Conservation (phyloP, 495 filamentous ascomycete species). For the Penicillium bialowiezense region DNA sequence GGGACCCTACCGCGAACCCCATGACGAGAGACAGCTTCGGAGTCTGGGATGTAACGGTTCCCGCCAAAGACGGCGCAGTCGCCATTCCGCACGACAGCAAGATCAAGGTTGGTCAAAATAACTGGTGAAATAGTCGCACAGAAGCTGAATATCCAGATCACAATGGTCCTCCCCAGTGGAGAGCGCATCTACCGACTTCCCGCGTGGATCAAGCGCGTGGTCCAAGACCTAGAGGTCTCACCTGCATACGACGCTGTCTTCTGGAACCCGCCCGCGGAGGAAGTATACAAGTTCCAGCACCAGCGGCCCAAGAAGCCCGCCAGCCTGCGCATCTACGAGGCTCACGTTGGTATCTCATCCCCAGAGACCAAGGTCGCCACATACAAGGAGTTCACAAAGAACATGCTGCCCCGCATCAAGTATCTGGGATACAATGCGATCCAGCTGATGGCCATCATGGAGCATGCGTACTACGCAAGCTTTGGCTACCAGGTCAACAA, state of each 20-base stretch:
- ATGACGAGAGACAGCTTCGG: conserved; percentile 86
- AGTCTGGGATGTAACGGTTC: conserved; percentile 81
- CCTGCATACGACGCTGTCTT: conserved; percentile 92
- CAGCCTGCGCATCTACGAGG: conserved; percentile 91
- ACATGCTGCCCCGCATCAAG: conserved; percentile 88
- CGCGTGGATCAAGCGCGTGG: conserved; percentile 95
- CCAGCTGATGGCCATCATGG: conserved; percentile 98
- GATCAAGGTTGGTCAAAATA: conserved; percentile 65
- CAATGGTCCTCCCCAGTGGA: conserved; percentile 73
- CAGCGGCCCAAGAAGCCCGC: conserved; percentile 76
- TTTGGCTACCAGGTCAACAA: conserved; percentile 98
- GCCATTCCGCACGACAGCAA: conserved; percentile 91
- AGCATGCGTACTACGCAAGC: conserved; percentile 98
- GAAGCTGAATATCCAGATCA: conserved; percentile 55
- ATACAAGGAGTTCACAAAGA: conserved; percentile 94
- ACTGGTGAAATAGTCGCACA: too few relatives aligned
- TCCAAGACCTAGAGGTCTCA: conserved; percentile 84
- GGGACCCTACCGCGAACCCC: conserved; percentile 75
- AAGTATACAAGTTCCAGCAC: conserved; percentile 81
- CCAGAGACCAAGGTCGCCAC: conserved; percentile 84
- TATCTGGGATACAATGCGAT: conserved; percentile 94
- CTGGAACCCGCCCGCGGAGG: conserved; percentile 83
- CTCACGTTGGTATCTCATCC: conserved; percentile 95
- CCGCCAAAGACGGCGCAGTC: conserved; percentile 68
- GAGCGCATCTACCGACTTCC: conserved; percentile 85